Base-by-base conservation (phyloP, 495 filamentous ascomycete species). In the Rostrohypoxylon terebratum region DNA sequence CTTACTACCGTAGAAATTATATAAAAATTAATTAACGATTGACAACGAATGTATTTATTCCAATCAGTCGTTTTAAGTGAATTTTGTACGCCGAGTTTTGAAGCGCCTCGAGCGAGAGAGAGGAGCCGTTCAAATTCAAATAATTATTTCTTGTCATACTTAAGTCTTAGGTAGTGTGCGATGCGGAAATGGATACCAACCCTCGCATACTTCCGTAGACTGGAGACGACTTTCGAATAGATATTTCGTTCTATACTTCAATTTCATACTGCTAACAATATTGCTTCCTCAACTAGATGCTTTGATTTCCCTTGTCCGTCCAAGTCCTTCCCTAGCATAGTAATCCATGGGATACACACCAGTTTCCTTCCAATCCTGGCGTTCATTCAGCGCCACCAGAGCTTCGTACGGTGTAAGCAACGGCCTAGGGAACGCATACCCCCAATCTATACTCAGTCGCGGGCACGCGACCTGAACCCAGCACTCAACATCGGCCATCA, bases 391-490 rank as follows among this genome's bases (percentile, higher is more conserved):
- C 36, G 93, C 96, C 59, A 99, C 90, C 55, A 98, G 84, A 25
- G 96, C 96, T 81, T 99, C 96, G 71, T 98, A 98, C 11, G 96
- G 95, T 51, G 94, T 98, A 76, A 99, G 77, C 69, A 99, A 76
- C 34, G 96, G 96, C 34, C 92, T 83, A 4, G 91, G 85, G 79
- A 99, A 99, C 13, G 96, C 96, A 83, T 98, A 99, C 0, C 96
- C 96, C 96, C 96, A 99, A 82, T 99, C 96, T 66, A 99, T 99
- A 78, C 94, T 97, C 75, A 99, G 75, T 28, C 96, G 81, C 7
- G 96, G 96, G 83, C 96, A 99, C 8, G 96, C 96, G 45, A 99
- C 93, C 80, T 99, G 96, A 36, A 98, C 94, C 96, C 96, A 99
- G 66, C 93, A 95, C 72, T 97, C 96, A 5, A 99, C 91, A 77